phyloP scores from a whole-genome alignment of 805 yeast genomes.

The Blastobotrys americana region DNA sequence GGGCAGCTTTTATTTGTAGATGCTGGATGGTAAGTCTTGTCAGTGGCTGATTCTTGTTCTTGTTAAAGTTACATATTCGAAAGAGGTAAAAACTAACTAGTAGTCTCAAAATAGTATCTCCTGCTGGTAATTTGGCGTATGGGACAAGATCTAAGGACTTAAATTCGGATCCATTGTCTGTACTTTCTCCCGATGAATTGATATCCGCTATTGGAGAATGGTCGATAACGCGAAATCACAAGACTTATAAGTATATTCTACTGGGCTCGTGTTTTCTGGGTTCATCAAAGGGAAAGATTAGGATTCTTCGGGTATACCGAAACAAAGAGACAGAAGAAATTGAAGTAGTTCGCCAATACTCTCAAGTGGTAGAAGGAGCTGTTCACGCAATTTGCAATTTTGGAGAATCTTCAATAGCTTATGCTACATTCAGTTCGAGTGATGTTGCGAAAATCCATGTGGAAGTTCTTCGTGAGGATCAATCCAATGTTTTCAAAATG shows the following conservation, averaged over 20 bases:
- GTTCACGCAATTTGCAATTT: constrained; percentile 7
- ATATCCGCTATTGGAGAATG: constrained; percentile 12
- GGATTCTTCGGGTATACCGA: constrained; percentile 11
- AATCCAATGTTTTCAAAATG: neutral
- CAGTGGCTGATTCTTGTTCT: neutral
- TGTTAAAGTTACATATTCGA: neutral
- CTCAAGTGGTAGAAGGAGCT: constrained; percentile 6
- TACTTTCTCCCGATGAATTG: constrained; percentile 5
- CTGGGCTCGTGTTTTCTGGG: constrained; percentile 10
- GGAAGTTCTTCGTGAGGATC: neutral
- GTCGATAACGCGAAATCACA: constrained; percentile 6
- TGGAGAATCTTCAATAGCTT: constrained; percentile 5
- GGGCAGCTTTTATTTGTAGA: constrained; percentile 3
- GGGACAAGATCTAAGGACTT: neutral
- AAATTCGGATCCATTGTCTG: neutral
- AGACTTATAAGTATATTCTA: constrained; percentile 11
- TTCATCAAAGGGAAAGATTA: constrained; percentile 7
- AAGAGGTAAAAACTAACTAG: neutral
- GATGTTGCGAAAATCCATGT: neutral
- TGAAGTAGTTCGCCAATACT: constrained; percentile 9
- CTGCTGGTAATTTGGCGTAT: neutral
- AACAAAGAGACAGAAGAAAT: constrained; percentile 3
- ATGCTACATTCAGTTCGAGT: constrained; percentile 1
- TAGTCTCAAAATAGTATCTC: neutral
- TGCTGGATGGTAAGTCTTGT: neutral